phyloP scores from a whole-genome alignment of 2,329 filamentous ascomycete species.

The Pseudogymnoascus pannorum region DNA sequence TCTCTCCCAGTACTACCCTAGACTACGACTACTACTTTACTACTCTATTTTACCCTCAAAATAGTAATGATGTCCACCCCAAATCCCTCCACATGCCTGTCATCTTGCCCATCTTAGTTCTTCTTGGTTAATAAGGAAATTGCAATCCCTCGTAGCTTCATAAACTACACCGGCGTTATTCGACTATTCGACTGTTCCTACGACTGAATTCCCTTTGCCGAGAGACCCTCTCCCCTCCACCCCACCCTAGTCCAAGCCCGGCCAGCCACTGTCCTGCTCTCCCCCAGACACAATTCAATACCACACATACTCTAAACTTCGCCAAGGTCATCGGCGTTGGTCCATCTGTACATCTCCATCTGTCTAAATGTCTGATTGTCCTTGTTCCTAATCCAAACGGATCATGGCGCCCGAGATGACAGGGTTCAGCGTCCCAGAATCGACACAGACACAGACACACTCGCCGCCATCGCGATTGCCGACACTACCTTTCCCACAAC shows the following conservation, averaged over 20 bases:
- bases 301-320: background rate
- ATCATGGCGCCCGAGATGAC: slow-evolving; percentile 5
- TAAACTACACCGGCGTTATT: background rate
- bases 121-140: slow-evolving; percentile 1
- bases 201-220: background rate
- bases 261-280: background rate
- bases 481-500: background rate
- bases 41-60: background rate
- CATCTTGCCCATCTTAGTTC: background rate
- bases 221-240: background rate
- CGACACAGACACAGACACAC: background rate
- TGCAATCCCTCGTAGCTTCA: slow-evolving; percentile 4
- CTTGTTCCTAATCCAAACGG: background rate
- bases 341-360: background rate
- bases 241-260: background rate
- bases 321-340: background rate
- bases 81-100: background rate
- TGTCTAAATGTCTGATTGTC: slow-evolving; percentile 4
- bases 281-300: background rate
- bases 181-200: background rate
- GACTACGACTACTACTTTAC: background rate
- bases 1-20: background rate
- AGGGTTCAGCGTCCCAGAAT: slow-evolving; percentile 3
- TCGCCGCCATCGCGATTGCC: background rate
- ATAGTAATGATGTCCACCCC: background rate